Evolutionary conservation across 805 yeast genomes (phyloP), one percentile per base, ranked within the genome.

Genomic region (Saccharomycopsis microspora): DNA sequence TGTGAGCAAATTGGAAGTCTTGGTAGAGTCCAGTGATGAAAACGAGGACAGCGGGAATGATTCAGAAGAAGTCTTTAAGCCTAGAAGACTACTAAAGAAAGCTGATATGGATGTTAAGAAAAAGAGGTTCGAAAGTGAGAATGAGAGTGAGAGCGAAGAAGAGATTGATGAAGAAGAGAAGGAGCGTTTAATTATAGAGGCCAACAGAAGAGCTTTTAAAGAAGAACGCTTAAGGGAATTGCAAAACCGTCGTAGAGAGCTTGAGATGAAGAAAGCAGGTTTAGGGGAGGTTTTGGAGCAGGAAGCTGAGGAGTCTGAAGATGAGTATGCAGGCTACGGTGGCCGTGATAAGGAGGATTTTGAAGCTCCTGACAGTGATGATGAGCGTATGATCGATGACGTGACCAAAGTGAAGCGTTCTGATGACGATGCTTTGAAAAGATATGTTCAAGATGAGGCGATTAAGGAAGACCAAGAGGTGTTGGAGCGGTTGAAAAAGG

Each of bases 231-330:
- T 38, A 44, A 54, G 35, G 56, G 57, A 49, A 58, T 57, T 46
- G 57, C 57, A 35, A 46, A 52, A 41, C 56, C 59, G 43, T 59
- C 56, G 35, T 43, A 47, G 19, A 55, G 56, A 37, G 48, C 56
- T 65, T 52, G 84, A 78, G 52, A 62, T 81, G 68, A 82, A 74
- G 52, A 65, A 72, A 32, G 70, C 65, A 49, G 89, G 89, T 3
- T 55, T 79, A 19, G 70, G 70, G 46, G 69, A 74, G 30, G 72
- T 85, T 46, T 68, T 85, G 60, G 90, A 85, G 57, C 80, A 82
- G 43, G 93, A 85, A 66, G 95, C 95, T 41, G 88, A 76, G 55
- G 95, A 85, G 65, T 83, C 93, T 36, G 94, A 85, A 51, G 95
- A 85, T 68, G 95, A 85, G 66, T 85, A 87, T 85, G 74, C 74